phyloP scores from a whole-genome alignment of 2,329 filamentous ascomycete genomes.

The Xylariomycetidae sp. region DNA sequence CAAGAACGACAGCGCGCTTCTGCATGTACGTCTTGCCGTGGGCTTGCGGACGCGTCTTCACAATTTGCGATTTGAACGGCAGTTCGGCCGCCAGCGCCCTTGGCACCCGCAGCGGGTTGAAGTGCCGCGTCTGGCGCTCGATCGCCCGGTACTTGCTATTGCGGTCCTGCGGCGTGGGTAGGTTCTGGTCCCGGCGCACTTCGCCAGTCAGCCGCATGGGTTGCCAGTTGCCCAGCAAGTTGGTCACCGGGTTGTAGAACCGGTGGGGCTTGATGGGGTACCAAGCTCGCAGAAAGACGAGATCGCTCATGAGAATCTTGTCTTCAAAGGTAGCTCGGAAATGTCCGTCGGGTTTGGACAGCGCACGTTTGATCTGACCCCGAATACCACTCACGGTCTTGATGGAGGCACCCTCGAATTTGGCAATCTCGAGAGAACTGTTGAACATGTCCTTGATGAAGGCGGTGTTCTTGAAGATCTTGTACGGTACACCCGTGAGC shows the following conservation, averaged over 20 bases:
- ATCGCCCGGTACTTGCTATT: slow-evolving; percentile 78
- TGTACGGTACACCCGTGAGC: slow-evolving; percentile 78
- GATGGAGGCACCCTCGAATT: slow-evolving; percentile 94
- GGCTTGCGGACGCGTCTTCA: slow-evolving; percentile 71
- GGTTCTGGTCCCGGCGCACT: slow-evolving; percentile 69
- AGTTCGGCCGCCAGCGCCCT: slow-evolving; percentile 74
- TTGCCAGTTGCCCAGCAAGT: slow-evolving; percentile 80
- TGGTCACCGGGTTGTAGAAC: slow-evolving; percentile 95
- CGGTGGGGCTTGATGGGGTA: slow-evolving; percentile 91
- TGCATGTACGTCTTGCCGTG: slow-evolving; percentile 86
- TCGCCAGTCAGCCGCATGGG: slow-evolving; percentile 92
- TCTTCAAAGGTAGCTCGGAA: slow-evolving; percentile 98
- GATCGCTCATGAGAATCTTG: slow-evolving; percentile 94
- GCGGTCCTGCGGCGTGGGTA: slow-evolving; percentile 72
- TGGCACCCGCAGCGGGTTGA: slow-evolving; percentile 74
- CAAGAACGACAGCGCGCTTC: slow-evolving; percentile 84
- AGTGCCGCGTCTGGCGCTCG: slow-evolving; percentile 63
- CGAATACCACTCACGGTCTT: slow-evolving; percentile 93
- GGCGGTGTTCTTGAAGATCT: slow-evolving; percentile 75
- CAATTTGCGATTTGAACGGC: slow-evolving; percentile 89
- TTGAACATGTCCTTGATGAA: slow-evolving; percentile 99
- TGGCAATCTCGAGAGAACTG: slow-evolving; percentile 86
- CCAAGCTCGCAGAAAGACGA: slow-evolving; percentile 95
- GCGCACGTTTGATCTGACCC: slow-evolving; percentile 93
- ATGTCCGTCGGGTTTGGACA: slow-evolving; percentile 88